A percentile compares a stretch with the other conserved stretches of the same genome.
phyloP scores from a whole-genome alignment of 495 filamentous ascomycete species.

The Penicillium soppii region DNA sequence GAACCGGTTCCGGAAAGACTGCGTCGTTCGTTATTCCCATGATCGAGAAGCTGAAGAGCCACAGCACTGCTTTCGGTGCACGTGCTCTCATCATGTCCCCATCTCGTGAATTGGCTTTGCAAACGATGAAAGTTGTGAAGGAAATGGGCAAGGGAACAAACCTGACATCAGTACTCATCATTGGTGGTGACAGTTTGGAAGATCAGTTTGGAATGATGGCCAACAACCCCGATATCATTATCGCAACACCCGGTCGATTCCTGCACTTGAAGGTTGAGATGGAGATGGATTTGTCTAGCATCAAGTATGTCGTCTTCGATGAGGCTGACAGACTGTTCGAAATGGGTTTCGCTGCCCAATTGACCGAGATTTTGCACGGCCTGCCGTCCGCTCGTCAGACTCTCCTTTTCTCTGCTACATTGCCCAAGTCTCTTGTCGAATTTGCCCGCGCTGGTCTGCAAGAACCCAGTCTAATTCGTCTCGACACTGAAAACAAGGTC shows the following conservation, averaged over 20 bases:
- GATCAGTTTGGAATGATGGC: constrained; percentile 95
- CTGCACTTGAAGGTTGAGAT: constrained; percentile 95
- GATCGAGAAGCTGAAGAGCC: constrained; percentile 90
- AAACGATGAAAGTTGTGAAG: constrained; percentile 95
- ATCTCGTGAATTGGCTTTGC: constrained; percentile 86
- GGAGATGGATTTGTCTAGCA: constrained; percentile 79
- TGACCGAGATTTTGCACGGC: constrained; percentile 89
- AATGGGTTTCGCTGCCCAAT: constrained; percentile 93
- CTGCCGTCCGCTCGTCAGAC: constrained; percentile 84
- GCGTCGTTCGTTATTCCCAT: constrained; percentile 97
- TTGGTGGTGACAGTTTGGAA: constrained; percentile 93
- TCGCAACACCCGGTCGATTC: constrained; percentile 94
- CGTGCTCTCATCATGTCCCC: constrained; percentile 86
- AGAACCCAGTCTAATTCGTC: constrained; percentile 80
- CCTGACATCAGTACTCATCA: constrained; percentile 80
- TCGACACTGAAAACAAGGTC: constrained; percentile 93
- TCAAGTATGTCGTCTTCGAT: constrained; percentile 92
- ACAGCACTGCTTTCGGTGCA: constrained; percentile 80
- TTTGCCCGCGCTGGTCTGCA: constrained; percentile 92
- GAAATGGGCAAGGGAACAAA: constrained; percentile 89
- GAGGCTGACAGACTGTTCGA: constrained; percentile 97
- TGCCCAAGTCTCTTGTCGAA: constrained; percentile 90
- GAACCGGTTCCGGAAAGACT: constrained; percentile 95
- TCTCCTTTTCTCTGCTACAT: constrained; percentile 88
- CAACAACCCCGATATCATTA: constrained; percentile 90